phyloP scores from a whole-genome alignment of 192 early-diverging fungal genomes.

The Cetraspora pellucida region DNA sequence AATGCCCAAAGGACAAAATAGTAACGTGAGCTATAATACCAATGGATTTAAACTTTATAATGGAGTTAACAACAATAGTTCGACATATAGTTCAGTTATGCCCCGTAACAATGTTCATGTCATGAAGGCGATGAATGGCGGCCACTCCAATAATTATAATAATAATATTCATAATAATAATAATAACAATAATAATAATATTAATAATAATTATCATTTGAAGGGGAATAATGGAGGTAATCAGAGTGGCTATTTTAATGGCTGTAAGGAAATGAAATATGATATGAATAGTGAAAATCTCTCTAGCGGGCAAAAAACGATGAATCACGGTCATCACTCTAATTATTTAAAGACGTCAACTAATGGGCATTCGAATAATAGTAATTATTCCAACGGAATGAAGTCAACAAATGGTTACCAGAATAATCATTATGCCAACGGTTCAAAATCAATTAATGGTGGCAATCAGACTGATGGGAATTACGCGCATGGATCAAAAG shows the following conservation, averaged over 20 bases:
- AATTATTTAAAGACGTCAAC: not conserved
- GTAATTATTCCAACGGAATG: too few relatives aligned
- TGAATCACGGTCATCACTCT: not conserved
- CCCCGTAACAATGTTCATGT: not conserved
- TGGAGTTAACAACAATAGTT: not conserved
- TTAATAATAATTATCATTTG: constrained; percentile 1
- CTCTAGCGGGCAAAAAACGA: not conserved
- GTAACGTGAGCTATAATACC: not conserved
- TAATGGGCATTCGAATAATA: too few relatives aligned
- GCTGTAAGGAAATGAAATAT: too few relatives aligned
- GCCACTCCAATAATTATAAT: not conserved
- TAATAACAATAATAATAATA: constrained; percentile 3
- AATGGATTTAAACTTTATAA: not conserved
- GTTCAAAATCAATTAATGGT: too few relatives aligned
- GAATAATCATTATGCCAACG: too few relatives aligned
- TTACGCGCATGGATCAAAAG: too few relatives aligned
- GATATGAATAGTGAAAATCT: not conserved
- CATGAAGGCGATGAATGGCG: not conserved
- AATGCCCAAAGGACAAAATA: not conserved
- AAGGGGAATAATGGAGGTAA: constrained; percentile 13
- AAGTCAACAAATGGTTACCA: too few relatives aligned
- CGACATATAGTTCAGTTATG: not conserved
- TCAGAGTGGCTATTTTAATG: not conserved
- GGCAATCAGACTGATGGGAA: too few relatives aligned
- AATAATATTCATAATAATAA: not conserved